A percentile compares a stretch with the other conserved stretches of the same genome.
Conservation (phyloP, 140 eudicot species). For the Stevia rebaudiana region DNA sequence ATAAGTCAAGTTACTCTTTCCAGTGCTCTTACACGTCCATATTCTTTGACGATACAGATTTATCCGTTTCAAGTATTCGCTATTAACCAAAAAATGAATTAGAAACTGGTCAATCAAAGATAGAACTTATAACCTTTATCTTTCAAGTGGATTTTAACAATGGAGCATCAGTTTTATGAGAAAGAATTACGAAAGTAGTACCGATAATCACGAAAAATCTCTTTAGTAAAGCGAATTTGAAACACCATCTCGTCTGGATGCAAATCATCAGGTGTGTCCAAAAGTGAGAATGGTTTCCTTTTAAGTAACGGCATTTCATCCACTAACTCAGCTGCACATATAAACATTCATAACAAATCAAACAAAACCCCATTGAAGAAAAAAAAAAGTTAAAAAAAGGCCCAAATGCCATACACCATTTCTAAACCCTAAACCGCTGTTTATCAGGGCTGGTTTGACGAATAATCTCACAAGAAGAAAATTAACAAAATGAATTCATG, state of each 20-base stretch:
- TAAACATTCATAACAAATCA: background rate
- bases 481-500: background rate
- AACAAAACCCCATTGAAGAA: background rate
- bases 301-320: slow-evolving; percentile 67
- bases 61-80: slow-evolving; percentile 77
- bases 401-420: slow-evolving; percentile 12
- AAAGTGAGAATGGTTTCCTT: slow-evolving; percentile 52
- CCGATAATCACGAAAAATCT: slow-evolving; percentile 80
- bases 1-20: slow-evolving; percentile 73
- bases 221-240: slow-evolving; percentile 83
- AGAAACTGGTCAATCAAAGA: background rate
- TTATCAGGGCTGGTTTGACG: background rate
- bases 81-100: slow-evolving; percentile 22
- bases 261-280: slow-evolving; percentile 69
- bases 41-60: slow-evolving; percentile 67
- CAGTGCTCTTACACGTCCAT: slow-evolving; percentile 88
- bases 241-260: slow-evolving; percentile 67
- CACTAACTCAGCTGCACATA: slow-evolving; percentile 20
- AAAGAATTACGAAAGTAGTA: slow-evolving; percentile 6
- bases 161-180: background rate
- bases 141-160: background rate
- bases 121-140: background rate
- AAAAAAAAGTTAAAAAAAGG: no score
- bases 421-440: slow-evolving; percentile 34
- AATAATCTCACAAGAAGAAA: background rate